Evolutionary conservation across 1,284 basidiomycete genomes (phyloP).

Genomic region (Melampsora larici-populina): DNA sequence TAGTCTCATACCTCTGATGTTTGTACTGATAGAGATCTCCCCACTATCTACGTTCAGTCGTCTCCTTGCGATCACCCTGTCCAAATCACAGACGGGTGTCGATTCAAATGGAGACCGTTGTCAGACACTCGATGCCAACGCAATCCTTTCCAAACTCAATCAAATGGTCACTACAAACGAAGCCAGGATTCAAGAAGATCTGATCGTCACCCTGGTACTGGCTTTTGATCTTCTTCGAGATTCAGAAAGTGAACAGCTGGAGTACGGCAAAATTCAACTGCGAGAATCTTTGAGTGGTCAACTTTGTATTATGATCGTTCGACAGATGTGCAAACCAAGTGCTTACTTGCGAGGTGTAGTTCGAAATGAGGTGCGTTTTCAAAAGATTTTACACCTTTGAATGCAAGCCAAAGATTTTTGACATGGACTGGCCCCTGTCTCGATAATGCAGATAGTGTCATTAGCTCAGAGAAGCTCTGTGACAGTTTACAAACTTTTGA

Average conservation of each 20-base stretch:
- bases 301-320: slow-evolving; percentile 33
- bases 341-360: slow-evolving; percentile 37
- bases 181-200: slow-evolving; percentile 36
- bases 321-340: slow-evolving; percentile 40
- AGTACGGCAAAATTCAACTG: slow-evolving; percentile 18
- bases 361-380: slow-evolving; percentile 26
- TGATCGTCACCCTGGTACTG: slow-evolving; percentile 21
- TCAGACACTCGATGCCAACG: slow-evolving; percentile 9
- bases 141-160: slow-evolving; percentile 24
- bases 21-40: background rate
- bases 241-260: slow-evolving; percentile 13
- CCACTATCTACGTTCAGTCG: slow-evolving; percentile 5
- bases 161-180: slow-evolving; percentile 1
- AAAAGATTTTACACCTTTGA: background rate
- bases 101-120: background rate
- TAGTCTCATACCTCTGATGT: background rate
- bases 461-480: slow-evolving; percentile 19
- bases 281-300: slow-evolving; percentile 20
- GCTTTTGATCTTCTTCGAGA: slow-evolving; percentile 36
- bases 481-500: slow-evolving; percentile 20
- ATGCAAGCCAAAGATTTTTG: background rate
- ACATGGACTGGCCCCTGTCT: background rate
- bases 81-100: slow-evolving; percentile 14
- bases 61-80: slow-evolving; percentile 19
- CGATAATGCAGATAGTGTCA: slow-evolving; percentile 26